A percentile compares a stretch with the other conserved stretches of the same genome.
These are phyloP conservation scores for Ajuga reptans DNA, from an alignment of 305 asterid genomes.

Conservation along the genomic window DNA sequence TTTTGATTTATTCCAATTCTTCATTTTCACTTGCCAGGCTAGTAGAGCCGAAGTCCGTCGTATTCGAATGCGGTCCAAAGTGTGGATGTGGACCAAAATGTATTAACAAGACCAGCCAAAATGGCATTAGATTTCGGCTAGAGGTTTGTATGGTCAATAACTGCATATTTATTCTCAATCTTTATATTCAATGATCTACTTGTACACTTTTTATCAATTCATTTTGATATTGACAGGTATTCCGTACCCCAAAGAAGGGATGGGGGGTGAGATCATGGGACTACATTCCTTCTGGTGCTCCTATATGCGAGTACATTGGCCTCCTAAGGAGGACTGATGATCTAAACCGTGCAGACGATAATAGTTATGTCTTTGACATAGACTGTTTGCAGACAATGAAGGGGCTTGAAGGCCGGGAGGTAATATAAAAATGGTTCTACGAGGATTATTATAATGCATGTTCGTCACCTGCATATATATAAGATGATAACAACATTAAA, in stretches of 20 bases:
- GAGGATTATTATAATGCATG: not conserved
- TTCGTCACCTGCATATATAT: too few relatives aligned
- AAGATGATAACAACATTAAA: not conserved
- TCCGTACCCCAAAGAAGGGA: slow-evolving; percentile 75
- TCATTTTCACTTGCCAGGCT: slow-evolving; percentile 36
- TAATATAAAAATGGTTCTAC: not conserved
- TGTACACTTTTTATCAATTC: not conserved
- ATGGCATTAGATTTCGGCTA: slow-evolving; percentile 45
- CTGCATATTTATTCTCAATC: not conserved
- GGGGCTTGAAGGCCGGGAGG: slow-evolving; percentile 91
- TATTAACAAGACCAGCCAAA: slow-evolving; percentile 56
- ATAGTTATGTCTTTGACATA: slow-evolving; percentile 68
- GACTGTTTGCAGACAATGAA: slow-evolving; percentile 90
- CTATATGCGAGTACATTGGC: slow-evolving; percentile 81
- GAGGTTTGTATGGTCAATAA: slow-evolving; percentile 46
- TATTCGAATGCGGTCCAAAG: slow-evolving; percentile 77
- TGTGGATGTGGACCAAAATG: slow-evolving; percentile 80
- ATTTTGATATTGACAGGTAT: slow-evolving; percentile 42
- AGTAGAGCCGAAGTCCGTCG: slow-evolving; percentile 69
- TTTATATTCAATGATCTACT: not conserved
- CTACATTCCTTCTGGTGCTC: slow-evolving; percentile 79
- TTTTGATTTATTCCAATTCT: slow-evolving; percentile 1
- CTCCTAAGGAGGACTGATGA: slow-evolving; percentile 47
- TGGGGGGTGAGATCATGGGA: slow-evolving; percentile 97
- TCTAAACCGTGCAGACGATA: slow-evolving; percentile 48